phyloP scores from a whole-genome alignment of 208 protist species.

The Leishmania martiniquensis region DNA sequence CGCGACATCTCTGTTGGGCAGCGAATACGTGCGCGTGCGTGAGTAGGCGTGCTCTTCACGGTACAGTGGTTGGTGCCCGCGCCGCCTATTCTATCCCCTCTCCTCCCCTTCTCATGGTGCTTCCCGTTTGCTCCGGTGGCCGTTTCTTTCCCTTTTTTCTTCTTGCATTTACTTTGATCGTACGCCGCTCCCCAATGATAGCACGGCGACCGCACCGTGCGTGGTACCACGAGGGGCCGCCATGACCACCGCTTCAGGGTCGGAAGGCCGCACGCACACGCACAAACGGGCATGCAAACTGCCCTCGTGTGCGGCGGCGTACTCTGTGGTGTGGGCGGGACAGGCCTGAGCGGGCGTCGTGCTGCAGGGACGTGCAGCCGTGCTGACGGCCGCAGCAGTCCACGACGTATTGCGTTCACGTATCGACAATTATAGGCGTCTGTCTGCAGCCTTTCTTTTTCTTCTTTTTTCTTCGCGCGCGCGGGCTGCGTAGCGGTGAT shows the following conservation, averaged over 20 bases:
- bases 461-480: no score
- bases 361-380: background rate
- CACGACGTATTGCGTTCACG: background rate
- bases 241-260: no score
- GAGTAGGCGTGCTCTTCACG: background rate
- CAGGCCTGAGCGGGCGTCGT: background rate
- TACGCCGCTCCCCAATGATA: background rate
- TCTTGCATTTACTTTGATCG: background rate
- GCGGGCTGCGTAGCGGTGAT: background rate
- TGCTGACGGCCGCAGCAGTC: background rate
- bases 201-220: background rate
- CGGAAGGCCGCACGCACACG: no score
- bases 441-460: background rate
- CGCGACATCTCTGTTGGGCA: background rate
- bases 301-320: background rate
- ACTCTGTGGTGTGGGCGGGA: background rate
- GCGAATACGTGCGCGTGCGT: background rate
- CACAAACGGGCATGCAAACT: no score
- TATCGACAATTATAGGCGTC: background rate
- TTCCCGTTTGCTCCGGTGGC: background rate
- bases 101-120: background rate
- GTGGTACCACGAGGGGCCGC: background rate
- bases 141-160: no score
- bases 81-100: background rate
- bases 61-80: background rate